Percentiles rank a stretch among this genome's conserved stretches.
phyloP scores from a whole-genome alignment of 306 rosid genomes.

The Vigna trinervia region DNA sequence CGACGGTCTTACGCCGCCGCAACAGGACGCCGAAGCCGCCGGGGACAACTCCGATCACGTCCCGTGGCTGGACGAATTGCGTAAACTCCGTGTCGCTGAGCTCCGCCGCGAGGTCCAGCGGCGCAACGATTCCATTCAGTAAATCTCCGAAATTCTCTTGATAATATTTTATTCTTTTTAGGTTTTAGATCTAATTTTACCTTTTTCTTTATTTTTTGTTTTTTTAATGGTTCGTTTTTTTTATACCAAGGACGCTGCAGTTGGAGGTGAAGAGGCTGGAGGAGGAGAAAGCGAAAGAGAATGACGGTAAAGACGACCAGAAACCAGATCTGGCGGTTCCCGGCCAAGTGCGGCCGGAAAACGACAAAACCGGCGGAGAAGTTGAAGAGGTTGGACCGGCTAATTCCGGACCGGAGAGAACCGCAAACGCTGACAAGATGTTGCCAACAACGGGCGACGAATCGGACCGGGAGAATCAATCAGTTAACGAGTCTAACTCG shows the following conservation, averaged over 20 bases:
- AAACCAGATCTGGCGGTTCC: slow-evolving; percentile 75
- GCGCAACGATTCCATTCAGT: slow-evolving; percentile 73
- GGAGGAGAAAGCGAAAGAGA: slow-evolving; percentile 60
- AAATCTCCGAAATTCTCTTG: slow-evolving; percentile 4
- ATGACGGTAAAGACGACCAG: slow-evolving; percentile 41
- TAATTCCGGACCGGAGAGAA: slow-evolving; percentile 48
- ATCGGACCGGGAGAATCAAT: slow-evolving; percentile 73
- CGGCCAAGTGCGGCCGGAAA: slow-evolving; percentile 52
- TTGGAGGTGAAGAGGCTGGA: slow-evolving; percentile 69
- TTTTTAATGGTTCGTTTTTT: neutral
- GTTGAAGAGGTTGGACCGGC: slow-evolving; percentile 41
- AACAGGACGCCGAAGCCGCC: slow-evolving; percentile 39
- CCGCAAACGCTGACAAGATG: slow-evolving; percentile 31
- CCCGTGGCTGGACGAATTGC: slow-evolving; percentile 79
- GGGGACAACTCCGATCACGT: slow-evolving; percentile 49
- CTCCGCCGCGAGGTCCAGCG: slow-evolving; percentile 77
- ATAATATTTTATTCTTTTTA: slow-evolving; percentile 27
- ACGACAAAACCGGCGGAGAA: slow-evolving; percentile 57
- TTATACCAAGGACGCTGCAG: slow-evolving; percentile 66
- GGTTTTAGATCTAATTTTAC: slow-evolving; percentile 58
- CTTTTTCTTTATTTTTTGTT: neutral
- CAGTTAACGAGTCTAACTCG: slow-evolving; percentile 85
- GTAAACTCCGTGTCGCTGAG: slow-evolving; percentile 67
- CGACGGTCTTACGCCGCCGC: slow-evolving; percentile 37
- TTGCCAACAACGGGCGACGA: slow-evolving; percentile 52